Evolutionary conservation across 2,329 filamentous ascomycete genomes (phyloP).

Genomic region (Ceratocystis colombiana): DNA sequence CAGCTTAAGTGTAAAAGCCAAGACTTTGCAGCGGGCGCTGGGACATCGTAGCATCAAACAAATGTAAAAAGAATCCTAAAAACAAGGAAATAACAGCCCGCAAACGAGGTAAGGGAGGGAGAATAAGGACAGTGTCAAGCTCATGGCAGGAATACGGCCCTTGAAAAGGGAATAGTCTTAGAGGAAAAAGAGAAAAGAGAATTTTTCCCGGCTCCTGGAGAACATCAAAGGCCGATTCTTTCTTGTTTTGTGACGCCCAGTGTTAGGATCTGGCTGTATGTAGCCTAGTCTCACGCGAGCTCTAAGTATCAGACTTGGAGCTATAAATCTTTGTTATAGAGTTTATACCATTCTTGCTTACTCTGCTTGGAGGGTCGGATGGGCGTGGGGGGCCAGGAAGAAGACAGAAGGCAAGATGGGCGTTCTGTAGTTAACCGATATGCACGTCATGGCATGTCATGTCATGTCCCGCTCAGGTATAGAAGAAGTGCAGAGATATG

Average conservation of each 20-base stretch:
- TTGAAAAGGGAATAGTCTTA: not conserved
- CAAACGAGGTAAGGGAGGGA: not conserved
- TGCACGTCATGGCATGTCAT: too few relatives aligned
- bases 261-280: not conserved
- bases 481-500: too few relatives aligned
- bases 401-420: too few relatives aligned
- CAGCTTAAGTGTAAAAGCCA: not conserved
- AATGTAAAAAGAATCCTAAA: too few relatives aligned
- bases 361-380: too few relatives aligned
- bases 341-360: not conserved
- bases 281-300: not conserved
- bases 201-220: not conserved
- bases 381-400: too few relatives aligned
- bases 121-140: constrained; percentile 1
- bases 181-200: not conserved
- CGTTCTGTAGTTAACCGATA: too few relatives aligned
- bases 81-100: not conserved
- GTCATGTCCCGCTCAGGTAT: too few relatives aligned
- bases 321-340: not conserved
- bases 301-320: not conserved
- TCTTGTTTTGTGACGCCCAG: not conserved
- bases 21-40: constrained; percentile 10
- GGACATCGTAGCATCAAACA: not conserved
- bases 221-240: not conserved
- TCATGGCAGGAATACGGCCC: not conserved